Conservation (phyloP, 2,329 filamentous ascomycete species). For the Dichotomopilus funicola region DNA sequence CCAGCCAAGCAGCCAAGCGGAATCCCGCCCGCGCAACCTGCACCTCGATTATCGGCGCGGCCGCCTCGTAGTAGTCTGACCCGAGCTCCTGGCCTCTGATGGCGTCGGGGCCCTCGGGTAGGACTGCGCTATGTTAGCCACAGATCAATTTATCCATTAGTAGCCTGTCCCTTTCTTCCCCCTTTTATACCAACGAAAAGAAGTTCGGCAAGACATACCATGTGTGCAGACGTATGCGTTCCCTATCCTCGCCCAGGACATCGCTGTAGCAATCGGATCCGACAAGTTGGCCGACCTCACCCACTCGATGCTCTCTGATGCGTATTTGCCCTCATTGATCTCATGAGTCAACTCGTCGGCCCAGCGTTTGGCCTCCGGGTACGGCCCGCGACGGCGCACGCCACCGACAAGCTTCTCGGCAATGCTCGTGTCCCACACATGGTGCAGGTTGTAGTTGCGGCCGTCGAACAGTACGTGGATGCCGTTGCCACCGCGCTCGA, state of each 20-base stretch:
- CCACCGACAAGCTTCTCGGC: conserved; percentile 56
- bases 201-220: conserved; percentile 37
- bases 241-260: conserved; percentile 58
- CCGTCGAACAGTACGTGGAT: conserved; percentile 58
- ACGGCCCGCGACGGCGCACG: conserved; percentile 40
- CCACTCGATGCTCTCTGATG: conserved; percentile 46
- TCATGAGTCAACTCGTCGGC: conserved; percentile 47
- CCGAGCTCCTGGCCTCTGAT: conserved; percentile 55
- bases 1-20: conserved; percentile 61
- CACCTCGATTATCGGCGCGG: conserved; percentile 57
- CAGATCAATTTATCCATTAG: neutral
- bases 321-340: conserved; percentile 52
- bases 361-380: conserved; percentile 47
- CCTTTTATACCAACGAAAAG: neutral
- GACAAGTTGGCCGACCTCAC: conserved; percentile 48
- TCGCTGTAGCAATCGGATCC: conserved; percentile 48
- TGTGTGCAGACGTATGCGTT: conserved; percentile 58
- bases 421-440: conserved; percentile 68
- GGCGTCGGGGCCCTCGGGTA: conserved; percentile 53
- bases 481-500: conserved; percentile 59
- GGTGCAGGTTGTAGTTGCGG: conserved; percentile 57
- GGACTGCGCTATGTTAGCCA: conserved; percentile 34
- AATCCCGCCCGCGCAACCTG: conserved; percentile 64
- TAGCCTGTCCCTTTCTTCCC: too few relatives aligned
- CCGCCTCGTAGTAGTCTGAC: conserved; percentile 56